Conservation (phyloP, 2,329 filamentous ascomycete genomes). For the Fusarium irregulare region DNA sequence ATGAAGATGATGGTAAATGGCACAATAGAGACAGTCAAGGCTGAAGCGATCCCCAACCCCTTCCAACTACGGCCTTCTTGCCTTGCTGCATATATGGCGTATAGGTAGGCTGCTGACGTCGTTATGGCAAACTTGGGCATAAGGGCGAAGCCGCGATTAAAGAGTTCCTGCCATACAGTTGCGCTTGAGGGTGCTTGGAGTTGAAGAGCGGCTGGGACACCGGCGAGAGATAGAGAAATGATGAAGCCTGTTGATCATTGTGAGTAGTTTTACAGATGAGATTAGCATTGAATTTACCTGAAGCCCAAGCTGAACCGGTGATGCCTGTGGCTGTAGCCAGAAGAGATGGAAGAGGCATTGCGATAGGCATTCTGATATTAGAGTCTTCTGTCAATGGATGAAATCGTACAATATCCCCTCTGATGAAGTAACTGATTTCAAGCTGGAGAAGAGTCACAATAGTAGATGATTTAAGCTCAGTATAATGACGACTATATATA, state of each 20-base stretch:
- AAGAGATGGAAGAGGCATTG: conserved; percentile 47
- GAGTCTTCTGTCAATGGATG: not conserved
- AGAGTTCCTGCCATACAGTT: conserved; percentile 54
- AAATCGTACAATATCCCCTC: too few relatives aligned
- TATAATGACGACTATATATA: conserved; percentile 1
- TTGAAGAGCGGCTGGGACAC: conserved; percentile 48
- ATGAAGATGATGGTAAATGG: conserved; percentile 56
- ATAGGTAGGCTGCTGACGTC: conserved; percentile 51
- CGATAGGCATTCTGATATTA: conserved; percentile 22
- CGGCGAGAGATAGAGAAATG: conserved; percentile 51
- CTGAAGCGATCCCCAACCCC: conserved; percentile 49
- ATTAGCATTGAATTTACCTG: conserved; percentile 43
- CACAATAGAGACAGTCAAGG: conserved; percentile 52
- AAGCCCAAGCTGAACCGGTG: conserved; percentile 53
- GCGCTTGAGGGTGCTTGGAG: conserved; percentile 46
- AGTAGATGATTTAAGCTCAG: not conserved
- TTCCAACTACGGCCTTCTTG: conserved; percentile 49
- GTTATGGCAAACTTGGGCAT: conserved; percentile 53
- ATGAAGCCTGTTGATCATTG: conserved; percentile 49
- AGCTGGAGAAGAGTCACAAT: not conserved
- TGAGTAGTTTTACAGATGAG: not conserved
- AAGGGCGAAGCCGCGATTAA: conserved; percentile 50
- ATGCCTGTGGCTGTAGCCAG: conserved; percentile 54
- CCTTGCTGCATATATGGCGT: conserved; percentile 51
- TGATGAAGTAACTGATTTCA: not conserved